Conservation (phyloP, 176 grass and related monocot genomes). For the Aegilops bicornis region DNA sequence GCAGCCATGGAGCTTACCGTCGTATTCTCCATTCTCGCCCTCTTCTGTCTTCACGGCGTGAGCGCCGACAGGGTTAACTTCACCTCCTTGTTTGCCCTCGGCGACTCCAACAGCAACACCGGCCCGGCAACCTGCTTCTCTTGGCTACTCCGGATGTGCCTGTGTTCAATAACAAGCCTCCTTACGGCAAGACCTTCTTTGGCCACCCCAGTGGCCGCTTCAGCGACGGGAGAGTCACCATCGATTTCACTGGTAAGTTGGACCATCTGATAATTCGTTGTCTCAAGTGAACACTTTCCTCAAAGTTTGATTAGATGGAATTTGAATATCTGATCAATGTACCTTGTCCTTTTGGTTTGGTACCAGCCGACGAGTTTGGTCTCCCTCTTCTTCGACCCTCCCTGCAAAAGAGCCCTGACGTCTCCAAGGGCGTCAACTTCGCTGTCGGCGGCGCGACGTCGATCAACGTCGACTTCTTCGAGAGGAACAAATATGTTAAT, state of each 20-base stretch:
- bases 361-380: conserved; percentile 36
- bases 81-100: conserved; percentile 45
- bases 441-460: conserved; percentile 45
- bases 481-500: not conserved
- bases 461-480: conserved; percentile 34
- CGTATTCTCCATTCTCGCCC: not conserved
- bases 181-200: conserved; percentile 58
- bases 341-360: too few species aligned
- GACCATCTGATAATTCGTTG: not conserved
- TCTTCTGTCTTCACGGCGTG: not conserved
- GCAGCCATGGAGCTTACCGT: not conserved
- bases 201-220: conserved; percentile 30
- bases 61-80: not conserved
- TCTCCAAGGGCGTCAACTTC: conserved; percentile 45
- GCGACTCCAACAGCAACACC: conserved; percentile 49
- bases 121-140: conserved; percentile 39
- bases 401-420: not conserved
- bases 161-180: conserved; percentile 18
- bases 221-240: conserved; percentile 33
- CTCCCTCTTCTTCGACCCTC: conserved; percentile 42
- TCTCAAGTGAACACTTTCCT: not conserved
- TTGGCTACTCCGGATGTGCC: not conserved
- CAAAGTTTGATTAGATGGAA: not conserved
- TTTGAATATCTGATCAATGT: not conserved
- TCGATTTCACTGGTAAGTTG: conserved; percentile 49